Evolutionary conservation across 2,329 filamentous ascomycete species (phyloP), one percentile per base, ranked within the genome.

Genomic region (Phyllachora maydis): DNA sequence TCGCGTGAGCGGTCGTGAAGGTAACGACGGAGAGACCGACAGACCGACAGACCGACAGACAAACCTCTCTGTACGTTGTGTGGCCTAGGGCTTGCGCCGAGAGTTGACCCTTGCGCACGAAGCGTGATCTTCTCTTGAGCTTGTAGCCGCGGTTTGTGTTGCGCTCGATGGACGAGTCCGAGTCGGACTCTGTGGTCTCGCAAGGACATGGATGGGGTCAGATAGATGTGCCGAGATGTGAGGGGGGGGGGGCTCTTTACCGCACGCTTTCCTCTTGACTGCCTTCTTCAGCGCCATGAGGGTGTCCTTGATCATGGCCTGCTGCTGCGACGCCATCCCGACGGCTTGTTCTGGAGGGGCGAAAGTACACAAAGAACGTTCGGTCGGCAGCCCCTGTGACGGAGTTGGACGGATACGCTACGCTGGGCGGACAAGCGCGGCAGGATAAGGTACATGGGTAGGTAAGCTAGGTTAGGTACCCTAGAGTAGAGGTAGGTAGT

Each of bases 111-210:
- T 69, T 59, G 35, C 65, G 70, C 21, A 75, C 63, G 40, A 77
- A 77, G 35, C 67, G 62, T 21, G 77, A 70, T 36, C 67, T 63
- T 44, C 68, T 75, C 54, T 82, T 78, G 21, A 85, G 56, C 43
- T 83, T 85, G 46, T 79, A 67, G 30, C 74, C 75, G 39, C 76
- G 70, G 45, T 82, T 82, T 27, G 68, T 73, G 35, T 63, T 64
- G 35, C 63, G 58, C 29, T 70, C 60, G 36, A 81, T 69, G 26
- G 67, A 63, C 29, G 70, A 68, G 45, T 85, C 78, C 28, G 74
- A 78, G 42, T 83, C 77, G 35, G 71, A 78, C 31, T 79, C 77
- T 82, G 47, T 23, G 22, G 12, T 26, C 19, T 11, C 6, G 6
- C n/a, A 9, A 33, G 15, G 10, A 10, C 11, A 23, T 14, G 13